Base-by-base conservation (phyloP, 2,329 filamentous ascomycete species). In the Paecilomyces sp. region DNA sequence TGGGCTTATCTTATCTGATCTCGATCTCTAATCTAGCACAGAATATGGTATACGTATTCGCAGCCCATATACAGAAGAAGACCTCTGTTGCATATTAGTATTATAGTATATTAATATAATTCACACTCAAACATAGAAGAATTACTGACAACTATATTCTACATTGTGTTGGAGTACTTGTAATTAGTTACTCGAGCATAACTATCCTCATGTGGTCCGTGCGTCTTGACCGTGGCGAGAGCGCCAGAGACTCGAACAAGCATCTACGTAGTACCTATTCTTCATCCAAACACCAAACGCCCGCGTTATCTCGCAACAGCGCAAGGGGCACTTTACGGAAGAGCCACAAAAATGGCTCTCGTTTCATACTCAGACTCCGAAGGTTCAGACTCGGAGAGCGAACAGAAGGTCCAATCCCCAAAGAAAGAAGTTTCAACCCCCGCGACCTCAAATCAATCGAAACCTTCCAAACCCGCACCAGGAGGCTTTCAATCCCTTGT, bases 321-420 rank as follows among this genome's bases (percentile, higher is more conserved):
- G 4, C 36, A 41, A 7, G n/a, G 36, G 36, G 3, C 15, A 41
- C 5, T 1, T 12, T 15, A 15, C 36, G 13, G 36, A 41, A 41
- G 13, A n/a, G 36, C 11, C 36, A 41, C 36, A 13, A 75, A 55
- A 47, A 94, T 94, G 90, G 87, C 84, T 13, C 80, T 96, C 31
- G 90, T 94, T 65, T 87, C 88, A 62, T 96, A 95, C 68, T 92
- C 90, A 3, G 91, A 92, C 72, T 94, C 88, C 0, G 88, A 89
- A 67, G 78, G 74, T 54, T 91, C 87, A 12, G 88, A 89, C 58
- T 80, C 81, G 15, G 88, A 90, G 58, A 68, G 53, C 57, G 73
- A 63, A 64, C 72, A 57, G 61, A 75, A 41, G 73, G 74, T 59
- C 60, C 67, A 71, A n/a, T 57, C 25, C 41, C 24, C 58, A n/a